A percentile compares a stretch with the other conserved stretches of the same genome.
Evolutionary conservation across 2,329 filamentous ascomycete genomes (phyloP).

Genomic region (Gyromitra esculenta): DNA sequence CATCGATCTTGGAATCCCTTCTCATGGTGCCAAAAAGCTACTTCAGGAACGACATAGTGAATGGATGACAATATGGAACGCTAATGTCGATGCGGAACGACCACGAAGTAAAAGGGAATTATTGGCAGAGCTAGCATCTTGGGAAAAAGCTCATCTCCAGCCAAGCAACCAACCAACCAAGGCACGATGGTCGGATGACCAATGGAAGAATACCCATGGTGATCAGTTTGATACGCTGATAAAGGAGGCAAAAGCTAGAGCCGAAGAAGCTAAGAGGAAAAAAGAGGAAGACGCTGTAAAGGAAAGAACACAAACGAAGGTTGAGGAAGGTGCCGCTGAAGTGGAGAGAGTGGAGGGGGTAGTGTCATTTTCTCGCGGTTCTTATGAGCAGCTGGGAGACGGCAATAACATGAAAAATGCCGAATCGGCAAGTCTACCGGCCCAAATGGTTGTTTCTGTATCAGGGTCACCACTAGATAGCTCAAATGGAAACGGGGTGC

Average conservation of each 20-base stretch:
- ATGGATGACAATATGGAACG: slow-evolving; percentile 96
- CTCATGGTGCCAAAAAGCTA: slow-evolving; percentile 70
- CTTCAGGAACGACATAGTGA: slow-evolving; percentile 86
- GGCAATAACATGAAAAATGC: background rate
- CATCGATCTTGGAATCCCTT: slow-evolving; percentile 78
- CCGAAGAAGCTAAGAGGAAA: slow-evolving; percentile 53
- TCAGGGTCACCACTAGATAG: background rate
- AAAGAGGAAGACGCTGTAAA: slow-evolving; percentile 52
- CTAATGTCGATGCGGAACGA: slow-evolving; percentile 84
- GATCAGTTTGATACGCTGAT: slow-evolving; percentile 82
- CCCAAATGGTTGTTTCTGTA: background rate
- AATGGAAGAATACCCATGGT: slow-evolving; percentile 78
- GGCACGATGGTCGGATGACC: slow-evolving; percentile 77
- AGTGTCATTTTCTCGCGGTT: background rate
- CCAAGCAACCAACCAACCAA: slow-evolving; percentile 62
- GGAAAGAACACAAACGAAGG: slow-evolving; percentile 5
- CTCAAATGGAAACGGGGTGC: background rate
- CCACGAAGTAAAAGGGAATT: slow-evolving; percentile 74
- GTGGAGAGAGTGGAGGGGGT: background rate
- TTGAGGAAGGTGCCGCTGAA: background rate
- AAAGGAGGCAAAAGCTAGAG: slow-evolving; percentile 71
- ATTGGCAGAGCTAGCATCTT: slow-evolving; percentile 79
- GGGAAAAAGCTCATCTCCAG: slow-evolving; percentile 82
- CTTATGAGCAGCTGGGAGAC: background rate
- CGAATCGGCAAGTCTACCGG: background rate